These are phyloP conservation scores for Mayamaea pseudoterrestris DNA, from an alignment of 108 stramenopile species.

Conservation along the genomic window DNA sequence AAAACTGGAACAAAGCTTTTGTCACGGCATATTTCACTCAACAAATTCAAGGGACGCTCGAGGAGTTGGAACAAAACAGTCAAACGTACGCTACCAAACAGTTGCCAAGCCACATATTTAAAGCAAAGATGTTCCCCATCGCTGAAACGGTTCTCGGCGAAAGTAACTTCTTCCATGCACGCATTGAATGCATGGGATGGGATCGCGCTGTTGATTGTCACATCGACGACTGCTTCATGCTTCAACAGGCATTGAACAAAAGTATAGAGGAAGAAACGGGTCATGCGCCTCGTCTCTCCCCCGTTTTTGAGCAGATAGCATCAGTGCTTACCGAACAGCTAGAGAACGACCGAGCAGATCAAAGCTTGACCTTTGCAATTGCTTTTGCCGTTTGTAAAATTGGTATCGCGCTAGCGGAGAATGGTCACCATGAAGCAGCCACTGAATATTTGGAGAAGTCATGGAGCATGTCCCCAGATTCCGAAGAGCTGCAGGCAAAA, in stretches of 20 bases:
- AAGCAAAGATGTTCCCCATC: constrained; percentile 25
- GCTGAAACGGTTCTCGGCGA: constrained; percentile 28
- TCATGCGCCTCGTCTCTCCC: background rate
- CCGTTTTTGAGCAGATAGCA: constrained; percentile 3
- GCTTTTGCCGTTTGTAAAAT: constrained; percentile 21
- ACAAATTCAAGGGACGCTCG: constrained; percentile 2
- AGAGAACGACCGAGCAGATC: background rate
- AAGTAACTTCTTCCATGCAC: constrained; percentile 31
- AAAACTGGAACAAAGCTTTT: constrained; percentile 33
- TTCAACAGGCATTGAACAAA: background rate
- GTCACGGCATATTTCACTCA: constrained; percentile 20
- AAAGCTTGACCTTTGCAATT: too few relatives aligned
- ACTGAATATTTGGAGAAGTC: constrained; percentile 27
- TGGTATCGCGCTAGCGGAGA: constrained; percentile 27
- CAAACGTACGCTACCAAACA: constrained; percentile 26
- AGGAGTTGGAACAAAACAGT: background rate
- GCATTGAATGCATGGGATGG: constrained; percentile 33
- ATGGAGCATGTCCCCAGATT: constrained; percentile 18
- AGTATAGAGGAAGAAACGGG: background rate
- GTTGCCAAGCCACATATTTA: constrained; percentile 34
- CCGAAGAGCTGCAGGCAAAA: constrained; percentile 20
- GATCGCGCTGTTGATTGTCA: constrained; percentile 26
- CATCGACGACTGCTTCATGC: constrained; percentile 14
- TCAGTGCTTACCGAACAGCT: background rate
- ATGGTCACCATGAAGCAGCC: constrained; percentile 21